A percentile compares a stretch with the other conserved stretches of the same genome.
Conservation (phyloP, 805 yeast species). For the Starmerella roubikii region DNA sequence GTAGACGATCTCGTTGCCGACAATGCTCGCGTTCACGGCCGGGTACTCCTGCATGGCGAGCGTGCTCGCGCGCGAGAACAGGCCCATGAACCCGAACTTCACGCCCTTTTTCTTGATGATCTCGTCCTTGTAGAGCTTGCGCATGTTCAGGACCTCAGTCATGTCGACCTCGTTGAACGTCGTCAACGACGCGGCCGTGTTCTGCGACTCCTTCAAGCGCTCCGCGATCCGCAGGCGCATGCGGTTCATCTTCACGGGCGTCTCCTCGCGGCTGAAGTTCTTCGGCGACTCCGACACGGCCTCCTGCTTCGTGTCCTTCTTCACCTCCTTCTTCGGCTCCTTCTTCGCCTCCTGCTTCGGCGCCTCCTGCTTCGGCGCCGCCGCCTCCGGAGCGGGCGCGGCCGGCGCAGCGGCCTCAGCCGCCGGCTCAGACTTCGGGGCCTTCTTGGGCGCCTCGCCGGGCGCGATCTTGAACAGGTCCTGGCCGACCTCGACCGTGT, state of each 20-base stretch:
- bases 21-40: slow-evolving; percentile 89
- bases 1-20: slow-evolving; percentile 58
- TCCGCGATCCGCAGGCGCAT: slow-evolving; percentile 98
- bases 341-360: slow-evolving; percentile 23
- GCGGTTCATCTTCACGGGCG: slow-evolving; percentile 95
- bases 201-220: slow-evolving; percentile 97
- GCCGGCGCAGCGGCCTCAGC: slow-evolving; percentile 25
- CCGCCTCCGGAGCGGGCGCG: slow-evolving; percentile 13
- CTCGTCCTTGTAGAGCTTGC: slow-evolving; percentile 95
- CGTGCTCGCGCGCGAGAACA: slow-evolving; percentile 84
- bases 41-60: slow-evolving; percentile 92
- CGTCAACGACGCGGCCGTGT: slow-evolving; percentile 95
- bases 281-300: slow-evolving; percentile 24
- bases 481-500: slow-evolving; percentile 92
- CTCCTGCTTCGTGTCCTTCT: slow-evolving; percentile 25
- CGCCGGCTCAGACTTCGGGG: slow-evolving; percentile 20
- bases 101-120: slow-evolving; percentile 83
- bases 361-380: slow-evolving; percentile 26
- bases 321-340: slow-evolving; percentile 21
- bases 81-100: slow-evolving; percentile 98
- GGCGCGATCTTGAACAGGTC: slow-evolving; percentile 77
- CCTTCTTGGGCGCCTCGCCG: slow-evolving; percentile 52
- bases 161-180: slow-evolving; percentile 97
- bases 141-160: slow-evolving; percentile 81
- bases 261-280: slow-evolving; percentile 58